A percentile compares a stretch with the other conserved stretches of the same genome.
These are phyloP conservation scores for Wickerhamomyces bisporus DNA, from an alignment of 805 yeast species.

Conservation along the genomic window DNA sequence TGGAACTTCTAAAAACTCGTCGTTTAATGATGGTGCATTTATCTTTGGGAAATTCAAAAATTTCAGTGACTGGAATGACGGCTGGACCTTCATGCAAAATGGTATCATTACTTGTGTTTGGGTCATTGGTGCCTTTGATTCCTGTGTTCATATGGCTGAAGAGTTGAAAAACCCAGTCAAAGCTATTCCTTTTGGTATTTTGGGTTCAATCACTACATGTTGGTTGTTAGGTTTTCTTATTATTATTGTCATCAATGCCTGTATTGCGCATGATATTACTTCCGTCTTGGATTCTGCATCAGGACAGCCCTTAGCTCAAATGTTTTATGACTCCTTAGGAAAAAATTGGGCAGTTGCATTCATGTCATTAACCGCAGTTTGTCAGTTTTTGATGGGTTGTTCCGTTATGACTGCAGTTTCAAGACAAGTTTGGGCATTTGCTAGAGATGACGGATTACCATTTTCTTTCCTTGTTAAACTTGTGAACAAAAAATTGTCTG, in stretches of 20 bases:
- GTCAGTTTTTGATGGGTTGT: constrained; percentile 67
- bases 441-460: constrained; percentile 73
- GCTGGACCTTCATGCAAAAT: constrained; percentile 47
- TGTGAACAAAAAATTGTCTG: constrained; percentile 51
- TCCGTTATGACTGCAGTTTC: constrained; percentile 56
- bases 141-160: constrained; percentile 67
- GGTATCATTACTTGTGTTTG: constrained; percentile 64
- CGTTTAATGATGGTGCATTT: constrained; percentile 40
- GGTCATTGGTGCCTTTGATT: constrained; percentile 72
- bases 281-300: constrained; percentile 38
- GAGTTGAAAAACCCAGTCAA: constrained; percentile 58
- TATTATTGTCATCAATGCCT: constrained; percentile 48
- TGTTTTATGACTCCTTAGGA: constrained; percentile 57
- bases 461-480: constrained; percentile 49
- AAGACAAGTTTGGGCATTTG: constrained; percentile 70
- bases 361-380: constrained; percentile 50
- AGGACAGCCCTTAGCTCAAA: constrained; percentile 65
- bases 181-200: constrained; percentile 62
- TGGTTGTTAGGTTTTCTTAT: constrained; percentile 53
- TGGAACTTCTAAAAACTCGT: constrained; percentile 34
- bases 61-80: constrained; percentile 47
- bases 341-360: constrained; percentile 63
- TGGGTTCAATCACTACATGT: constrained; percentile 50
- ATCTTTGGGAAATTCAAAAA: constrained; percentile 51
- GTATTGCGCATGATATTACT: constrained; percentile 41